phyloP scores from a whole-genome alignment of 2,329 filamentous ascomycete genomes.

The Nothopassalora personata region DNA sequence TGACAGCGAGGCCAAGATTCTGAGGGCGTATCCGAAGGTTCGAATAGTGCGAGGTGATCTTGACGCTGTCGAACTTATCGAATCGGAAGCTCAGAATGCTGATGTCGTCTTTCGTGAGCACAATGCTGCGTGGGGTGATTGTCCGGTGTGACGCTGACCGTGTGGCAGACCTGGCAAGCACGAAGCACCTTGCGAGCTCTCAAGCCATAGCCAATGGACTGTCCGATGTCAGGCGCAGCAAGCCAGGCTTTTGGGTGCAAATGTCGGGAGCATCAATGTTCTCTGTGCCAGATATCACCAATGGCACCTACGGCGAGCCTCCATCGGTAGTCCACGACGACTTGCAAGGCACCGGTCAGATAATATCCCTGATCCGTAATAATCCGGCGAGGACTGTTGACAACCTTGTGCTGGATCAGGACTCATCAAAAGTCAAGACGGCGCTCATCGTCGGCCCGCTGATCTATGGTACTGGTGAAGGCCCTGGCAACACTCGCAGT shows the following conservation, averaged over 20 bases:
- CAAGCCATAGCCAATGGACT: conserved; percentile 2
- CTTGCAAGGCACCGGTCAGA: conserved; percentile 6
- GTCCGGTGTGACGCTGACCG: neutral
- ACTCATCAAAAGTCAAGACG: conserved; percentile 44
- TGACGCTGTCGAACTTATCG: conserved; percentile 5
- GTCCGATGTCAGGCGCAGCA: neutral
- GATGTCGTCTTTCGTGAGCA: conserved; percentile 7
- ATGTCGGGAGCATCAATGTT: conserved; percentile 52
- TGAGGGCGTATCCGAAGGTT: conserved; percentile 2
- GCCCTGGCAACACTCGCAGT: conserved; percentile 49
- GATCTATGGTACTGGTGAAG: conserved; percentile 53
- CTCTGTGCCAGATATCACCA: conserved; percentile 43
- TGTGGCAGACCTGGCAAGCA: conserved; percentile 4
- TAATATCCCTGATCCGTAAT: neutral
- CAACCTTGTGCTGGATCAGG: conserved; percentile 52
- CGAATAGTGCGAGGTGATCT: conserved; percentile 11
- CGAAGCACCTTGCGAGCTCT: conserved; percentile 3
- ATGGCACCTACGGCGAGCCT: conserved; percentile 41
- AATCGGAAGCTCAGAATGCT: conserved; percentile 4
- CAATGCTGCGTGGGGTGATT: neutral
- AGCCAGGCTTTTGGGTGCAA: conserved; percentile 38
- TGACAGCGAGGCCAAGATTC: conserved; percentile 9
- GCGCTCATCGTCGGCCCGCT: conserved; percentile 60
- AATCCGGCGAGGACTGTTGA: conserved; percentile 53
- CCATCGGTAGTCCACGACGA: conserved; percentile 51